These are phyloP conservation scores for Trichosporon sp. DNA, from an alignment of 1,284 basidiomycete genomes.

Conservation along the genomic window DNA sequence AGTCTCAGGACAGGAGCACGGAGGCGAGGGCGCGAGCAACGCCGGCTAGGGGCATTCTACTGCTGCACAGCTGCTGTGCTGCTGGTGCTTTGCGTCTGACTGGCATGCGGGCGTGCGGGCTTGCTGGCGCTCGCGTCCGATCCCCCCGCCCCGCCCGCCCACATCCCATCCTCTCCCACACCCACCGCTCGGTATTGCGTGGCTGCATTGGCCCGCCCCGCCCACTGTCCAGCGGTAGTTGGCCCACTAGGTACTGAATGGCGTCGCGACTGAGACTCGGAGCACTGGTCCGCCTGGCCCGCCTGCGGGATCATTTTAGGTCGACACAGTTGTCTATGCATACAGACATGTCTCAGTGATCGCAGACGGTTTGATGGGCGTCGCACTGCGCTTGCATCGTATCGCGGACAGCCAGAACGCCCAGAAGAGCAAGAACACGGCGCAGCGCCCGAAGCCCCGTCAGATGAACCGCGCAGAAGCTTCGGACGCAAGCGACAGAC, in stretches of 20 bases:
- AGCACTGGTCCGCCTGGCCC: neutral
- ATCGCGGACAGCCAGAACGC: neutral
- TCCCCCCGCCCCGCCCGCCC: neutral
- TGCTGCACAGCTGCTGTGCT: neutral
- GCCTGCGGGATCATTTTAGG: conserved; percentile 8
- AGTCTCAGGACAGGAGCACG: neutral
- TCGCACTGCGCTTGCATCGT: conserved; percentile 4
- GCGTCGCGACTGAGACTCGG: conserved; percentile 5
- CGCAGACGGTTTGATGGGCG: conserved; percentile 1
- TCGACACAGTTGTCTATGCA: conserved; percentile 1
- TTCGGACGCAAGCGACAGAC: neutral
- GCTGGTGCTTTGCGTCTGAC: neutral
- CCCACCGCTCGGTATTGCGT: conserved; percentile 12
- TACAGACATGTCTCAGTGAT: conserved; percentile 18
- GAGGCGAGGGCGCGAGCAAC: conserved; percentile 6
- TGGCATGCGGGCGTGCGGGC: neutral
- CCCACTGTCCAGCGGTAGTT: neutral
- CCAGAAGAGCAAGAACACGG: neutral
- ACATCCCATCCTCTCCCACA: conserved; percentile 3
- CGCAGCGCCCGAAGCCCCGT: neutral
- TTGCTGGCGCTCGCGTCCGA: conserved; percentile 1
- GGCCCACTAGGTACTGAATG: neutral
- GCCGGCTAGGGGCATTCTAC: neutral
- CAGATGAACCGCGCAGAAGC: neutral
- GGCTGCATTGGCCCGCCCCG: conserved; percentile 1